Evolutionary conservation across 768 basidiomycete species (phyloP).

Genomic region (Panellus pusillus): DNA sequence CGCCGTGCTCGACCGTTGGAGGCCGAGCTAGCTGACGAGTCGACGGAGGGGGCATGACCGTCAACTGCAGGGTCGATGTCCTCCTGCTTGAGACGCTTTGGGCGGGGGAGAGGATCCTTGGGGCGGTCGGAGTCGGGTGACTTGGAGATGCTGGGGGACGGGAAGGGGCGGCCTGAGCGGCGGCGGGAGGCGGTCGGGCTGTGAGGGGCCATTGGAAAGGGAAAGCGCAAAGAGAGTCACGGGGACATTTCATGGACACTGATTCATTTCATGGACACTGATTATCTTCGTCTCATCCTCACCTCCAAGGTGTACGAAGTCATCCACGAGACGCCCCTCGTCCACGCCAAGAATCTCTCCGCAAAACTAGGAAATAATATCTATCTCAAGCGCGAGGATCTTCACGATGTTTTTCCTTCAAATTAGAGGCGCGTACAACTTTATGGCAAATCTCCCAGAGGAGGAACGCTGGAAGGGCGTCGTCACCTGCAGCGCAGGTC

Average conservation of each 20-base stretch:
- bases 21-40: conserved; percentile 32
- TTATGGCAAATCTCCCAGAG: conserved; percentile 86
- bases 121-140: conserved; percentile 36
- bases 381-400: conserved; percentile 95
- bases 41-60: conserved; percentile 40
- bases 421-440: conserved; percentile 97
- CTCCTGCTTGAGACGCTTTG: conserved; percentile 72
- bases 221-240: background rate
- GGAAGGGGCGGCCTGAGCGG: conserved; percentile 1
- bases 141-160: conserved; percentile 49
- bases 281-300: conserved; percentile 86
- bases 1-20: conserved; percentile 29
- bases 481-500: conserved; percentile 96
- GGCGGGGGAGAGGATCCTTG: conserved; percentile 33
- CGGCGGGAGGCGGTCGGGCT: conserved; percentile 9
- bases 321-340: conserved; percentile 86
- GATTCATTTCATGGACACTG: conserved; percentile 67
- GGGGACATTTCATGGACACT: background rate
- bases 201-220: conserved; percentile 5
- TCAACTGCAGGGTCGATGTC: conserved; percentile 66
- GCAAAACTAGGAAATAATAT: conserved; percentile 88
- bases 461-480: conserved; percentile 98
- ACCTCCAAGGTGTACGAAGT: conserved; percentile 91
- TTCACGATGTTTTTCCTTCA: conserved; percentile 98
- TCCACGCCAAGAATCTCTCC: conserved; percentile 84